phyloP scores from a whole-genome alignment of 306 rosid species.

The Coriaria nepalensis region DNA sequence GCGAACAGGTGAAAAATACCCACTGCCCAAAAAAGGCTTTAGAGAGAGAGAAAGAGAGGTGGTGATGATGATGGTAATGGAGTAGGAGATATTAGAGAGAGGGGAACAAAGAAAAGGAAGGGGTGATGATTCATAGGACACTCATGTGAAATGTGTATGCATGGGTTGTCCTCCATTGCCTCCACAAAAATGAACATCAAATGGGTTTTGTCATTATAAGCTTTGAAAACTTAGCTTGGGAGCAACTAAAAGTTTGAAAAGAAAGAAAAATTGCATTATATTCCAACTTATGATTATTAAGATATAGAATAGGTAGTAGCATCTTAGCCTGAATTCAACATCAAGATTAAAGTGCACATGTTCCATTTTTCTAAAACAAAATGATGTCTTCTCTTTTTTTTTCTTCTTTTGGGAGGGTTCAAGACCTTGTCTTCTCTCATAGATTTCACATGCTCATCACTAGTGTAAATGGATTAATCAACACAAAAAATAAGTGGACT shows the following conservation, averaged over 20 bases:
- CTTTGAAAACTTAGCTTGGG: conserved; percentile 22
- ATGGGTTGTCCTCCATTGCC: conserved; percentile 51
- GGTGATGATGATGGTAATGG: too few species aligned
- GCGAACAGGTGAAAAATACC: too few species aligned
- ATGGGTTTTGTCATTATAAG: conserved; percentile 25
- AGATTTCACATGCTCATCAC: too few species aligned
- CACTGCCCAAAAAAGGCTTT: too few species aligned
- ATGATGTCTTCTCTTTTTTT: conserved; percentile 29
- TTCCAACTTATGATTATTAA: conserved; percentile 33
- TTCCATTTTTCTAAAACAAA: conserved; percentile 40
- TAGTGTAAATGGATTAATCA: too few species aligned
- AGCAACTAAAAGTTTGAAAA: conserved; percentile 19
- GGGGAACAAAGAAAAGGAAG: conserved; percentile 14
- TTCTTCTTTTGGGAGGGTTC: too few species aligned
- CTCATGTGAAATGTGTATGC: conserved; percentile 21
- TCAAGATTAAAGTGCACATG: too few species aligned
- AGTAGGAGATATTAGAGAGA: too few species aligned
- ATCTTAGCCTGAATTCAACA: too few species aligned
- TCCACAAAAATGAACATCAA: conserved; percentile 21
- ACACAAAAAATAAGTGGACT: too few species aligned
- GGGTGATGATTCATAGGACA: conserved; percentile 37
- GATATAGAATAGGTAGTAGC: conserved; percentile 24
- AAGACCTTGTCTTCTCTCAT: too few species aligned
- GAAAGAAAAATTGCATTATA: conserved; percentile 1
- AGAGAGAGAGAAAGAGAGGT: too few species aligned